Evolutionary conservation across 2,329 filamentous ascomycete genomes (phyloP), one percentile per base, ranked within the genome.

Genomic region (Diaporthe sp.): DNA sequence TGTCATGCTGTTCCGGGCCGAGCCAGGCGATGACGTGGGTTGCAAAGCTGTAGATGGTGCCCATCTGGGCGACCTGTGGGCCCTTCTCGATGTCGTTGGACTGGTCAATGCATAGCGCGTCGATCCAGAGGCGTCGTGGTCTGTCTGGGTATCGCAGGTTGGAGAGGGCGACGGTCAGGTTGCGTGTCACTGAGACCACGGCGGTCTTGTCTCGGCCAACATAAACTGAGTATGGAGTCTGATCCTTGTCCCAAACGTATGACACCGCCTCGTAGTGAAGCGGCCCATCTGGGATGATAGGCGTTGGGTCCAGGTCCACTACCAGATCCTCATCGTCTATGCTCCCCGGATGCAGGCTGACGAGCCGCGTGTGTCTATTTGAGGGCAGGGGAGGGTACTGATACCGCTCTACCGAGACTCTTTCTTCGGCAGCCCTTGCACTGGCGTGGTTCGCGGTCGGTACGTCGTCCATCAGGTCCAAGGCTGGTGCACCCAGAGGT

Each of bases 61-160:
- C 49, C 71, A 76, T 76, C 55, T 37, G 71, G 5, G 39, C 34
- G 4, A 74, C 75, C 55, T 76, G 75, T 2, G 57, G 25, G 31
- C 46, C 73, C 60, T 73, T 73, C 34, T 76, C 75, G 51, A 25
- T 12, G 10, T 44, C 13, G 25, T 74, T 55, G 31, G 31, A 37
- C 61, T 76, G 75, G n/a, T 76, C 60, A 25, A 76, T 76, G 31
- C 71, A 76, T 4, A 76, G 42, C 53, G 51, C 61, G 37, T 76
- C 75, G 17, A 76, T 51, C 75, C 75, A 76, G 34, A 76, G 60
- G 13, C 25, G 19, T 2, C 70, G 53, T 25, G 53, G 37, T 6
- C 42, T 57, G 25, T 72, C 70, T 25, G 70, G 17, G 12, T 46
- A 49, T 25, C 70, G 55, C 42, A 72, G 55, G 13, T 46, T 44